A percentile compares a stretch with the other conserved stretches of the same genome.
These are phyloP conservation scores for Cylindrotheca fusiformis DNA, from an alignment of 108 stramenopile species.

Conservation along the genomic window DNA sequence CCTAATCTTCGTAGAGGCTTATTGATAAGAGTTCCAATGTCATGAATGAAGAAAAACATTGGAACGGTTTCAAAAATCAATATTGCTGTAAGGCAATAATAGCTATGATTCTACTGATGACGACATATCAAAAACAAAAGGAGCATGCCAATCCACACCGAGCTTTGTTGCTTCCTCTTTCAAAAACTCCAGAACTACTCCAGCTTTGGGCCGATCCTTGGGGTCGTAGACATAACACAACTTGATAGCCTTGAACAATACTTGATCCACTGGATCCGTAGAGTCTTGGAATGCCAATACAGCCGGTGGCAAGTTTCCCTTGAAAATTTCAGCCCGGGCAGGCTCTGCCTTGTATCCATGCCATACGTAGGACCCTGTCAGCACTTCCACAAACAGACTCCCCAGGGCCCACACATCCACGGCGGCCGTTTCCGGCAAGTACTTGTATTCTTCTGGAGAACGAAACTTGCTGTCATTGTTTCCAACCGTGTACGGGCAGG, in stretches of 20 bases:
- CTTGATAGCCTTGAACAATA: conserved; percentile 34
- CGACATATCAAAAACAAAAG: too few relatives aligned
- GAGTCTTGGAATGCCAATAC: conserved; percentile 17
- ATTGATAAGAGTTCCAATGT: too few relatives aligned
- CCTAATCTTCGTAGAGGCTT: too few relatives aligned
- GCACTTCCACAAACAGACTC: conserved; percentile 7
- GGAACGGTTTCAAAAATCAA: too few relatives aligned
- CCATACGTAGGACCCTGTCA: conserved; percentile 3
- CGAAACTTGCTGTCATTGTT: conserved; percentile 6
- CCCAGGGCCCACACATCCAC: conserved; percentile 27
- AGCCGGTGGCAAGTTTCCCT: conserved; percentile 26
- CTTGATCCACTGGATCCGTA: conserved; percentile 28
- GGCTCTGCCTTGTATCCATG: background rate
- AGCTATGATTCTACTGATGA: too few relatives aligned
- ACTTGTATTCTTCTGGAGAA: conserved; percentile 29
- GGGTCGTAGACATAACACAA: conserved; percentile 39
- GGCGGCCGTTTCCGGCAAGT: conserved; percentile 19
- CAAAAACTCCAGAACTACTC: conserved; percentile 13
- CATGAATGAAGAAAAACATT: too few relatives aligned
- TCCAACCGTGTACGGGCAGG: background rate
- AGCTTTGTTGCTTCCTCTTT: background rate
- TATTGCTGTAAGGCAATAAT: too few relatives aligned
- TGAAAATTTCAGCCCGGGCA: conserved; percentile 19
- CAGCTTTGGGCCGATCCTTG: conserved; percentile 36
- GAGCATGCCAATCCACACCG: background rate